Conservation (phyloP, 495 filamentous ascomycete species). For the Saxispiralis lemnorum region DNA sequence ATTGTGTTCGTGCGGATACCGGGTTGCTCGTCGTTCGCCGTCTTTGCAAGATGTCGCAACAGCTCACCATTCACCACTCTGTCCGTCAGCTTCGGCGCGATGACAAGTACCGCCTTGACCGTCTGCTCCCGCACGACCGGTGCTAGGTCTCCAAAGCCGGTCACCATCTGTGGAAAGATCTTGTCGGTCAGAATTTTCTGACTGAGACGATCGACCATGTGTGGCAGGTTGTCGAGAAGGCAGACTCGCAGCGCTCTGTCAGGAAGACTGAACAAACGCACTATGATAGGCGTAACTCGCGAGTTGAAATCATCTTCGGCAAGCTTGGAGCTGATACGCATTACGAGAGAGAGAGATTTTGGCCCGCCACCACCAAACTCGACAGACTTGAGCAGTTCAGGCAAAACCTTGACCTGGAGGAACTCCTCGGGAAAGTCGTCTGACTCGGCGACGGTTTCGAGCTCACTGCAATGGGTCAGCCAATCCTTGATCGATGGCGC, state of each 20-base stretch:
- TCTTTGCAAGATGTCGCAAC: slow-evolving; percentile 79
- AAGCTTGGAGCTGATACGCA: slow-evolving; percentile 77
- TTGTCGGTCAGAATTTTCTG: slow-evolving; percentile 89
- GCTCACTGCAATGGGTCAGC: slow-evolving; percentile 38
- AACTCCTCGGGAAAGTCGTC: slow-evolving; percentile 95
- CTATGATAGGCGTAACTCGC: slow-evolving; percentile 66
- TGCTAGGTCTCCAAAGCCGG: slow-evolving; percentile 80
- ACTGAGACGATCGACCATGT: slow-evolving; percentile 79
- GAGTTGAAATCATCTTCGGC: slow-evolving; percentile 77
- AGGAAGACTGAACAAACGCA: slow-evolving; percentile 76
- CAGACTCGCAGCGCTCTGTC: slow-evolving; percentile 87
- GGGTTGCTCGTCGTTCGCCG: slow-evolving; percentile 91
- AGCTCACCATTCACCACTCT: slow-evolving; percentile 85
- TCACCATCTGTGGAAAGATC: slow-evolving; percentile 89
- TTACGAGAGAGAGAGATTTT: slow-evolving; percentile 70
- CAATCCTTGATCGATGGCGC: not conserved
- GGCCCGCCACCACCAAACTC: slow-evolving; percentile 93
- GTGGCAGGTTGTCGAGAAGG: slow-evolving; percentile 68
- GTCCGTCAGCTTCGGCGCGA: slow-evolving; percentile 80
- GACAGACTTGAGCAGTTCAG: slow-evolving; percentile 88
- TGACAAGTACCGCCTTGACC: slow-evolving; percentile 70
- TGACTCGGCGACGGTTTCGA: slow-evolving; percentile 51
- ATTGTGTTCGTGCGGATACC: slow-evolving; percentile 96
- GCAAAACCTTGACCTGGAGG: slow-evolving; percentile 90
- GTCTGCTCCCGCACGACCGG: slow-evolving; percentile 90